Base-by-base conservation (phyloP, 2,329 filamentous ascomycete species). In the Cordyceps militaris region DNA sequence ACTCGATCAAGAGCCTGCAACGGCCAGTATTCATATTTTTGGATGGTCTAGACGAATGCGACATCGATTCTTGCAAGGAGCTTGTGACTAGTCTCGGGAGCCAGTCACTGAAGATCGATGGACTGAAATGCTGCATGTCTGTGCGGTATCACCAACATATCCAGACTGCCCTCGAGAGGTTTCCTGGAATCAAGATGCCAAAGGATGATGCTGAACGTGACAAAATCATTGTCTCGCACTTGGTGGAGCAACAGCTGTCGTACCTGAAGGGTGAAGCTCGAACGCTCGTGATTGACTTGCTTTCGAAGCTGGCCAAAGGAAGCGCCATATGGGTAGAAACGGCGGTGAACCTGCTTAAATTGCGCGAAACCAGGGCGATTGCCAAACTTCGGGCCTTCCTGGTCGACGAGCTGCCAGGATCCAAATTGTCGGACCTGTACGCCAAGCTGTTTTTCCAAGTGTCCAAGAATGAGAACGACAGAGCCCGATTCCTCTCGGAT, bases 341-440 rank as follows among this genome's bases (percentile, higher is more conserved):
- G 10, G 53, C 40, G 9, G 53, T 38, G 53, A 21, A 38, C 42
- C 42, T 56, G 14, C 16, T 48, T n/a, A 38, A 40, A n/a, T 13
- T 24, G n/a, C 23, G 24, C 23, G 30, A 47, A 30, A 3, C 23
- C 44, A 4, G 24, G 6, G 44, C 23, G 16, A 23, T 8, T 13
- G 24, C 10, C 44, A n/a, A 3, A 24, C 24, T 47, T 16, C 10
- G 14, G 11, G 24, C 24, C 30, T 47, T 47, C 14, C 11, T 47
- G 10, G 11, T 2, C 16, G 44, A 47, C 6, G 44, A 47, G 24
- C 23, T 47, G 10, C 44, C 44, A 19, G 13, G 23, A n/a, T 30
- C 24, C 14, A 26, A 54, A 9, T 58, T 64, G n/a, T 51, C 59
- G 19, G 44, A 59, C 24, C 58, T 62, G 16, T 64, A 64, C 50